Conservation (phyloP, 179 eudicot genomes). For the Spergularia azorica region DNA sequence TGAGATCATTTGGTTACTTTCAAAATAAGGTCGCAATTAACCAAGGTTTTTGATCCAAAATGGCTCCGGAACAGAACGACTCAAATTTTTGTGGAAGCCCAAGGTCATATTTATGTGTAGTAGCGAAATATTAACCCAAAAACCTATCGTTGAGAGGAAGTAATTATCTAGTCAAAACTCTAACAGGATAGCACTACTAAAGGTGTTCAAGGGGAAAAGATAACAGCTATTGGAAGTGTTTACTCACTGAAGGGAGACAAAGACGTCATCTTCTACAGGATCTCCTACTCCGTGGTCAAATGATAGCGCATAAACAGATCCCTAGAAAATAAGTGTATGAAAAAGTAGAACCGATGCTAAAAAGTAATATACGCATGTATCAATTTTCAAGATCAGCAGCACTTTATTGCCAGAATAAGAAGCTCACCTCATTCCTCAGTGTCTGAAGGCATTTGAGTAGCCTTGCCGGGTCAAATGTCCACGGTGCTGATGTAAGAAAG, state of each 20-base stretch:
- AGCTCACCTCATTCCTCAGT: constrained; percentile 63
- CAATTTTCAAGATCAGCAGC: neutral
- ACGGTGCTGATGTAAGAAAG: constrained; percentile 70
- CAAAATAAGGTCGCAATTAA: no score
- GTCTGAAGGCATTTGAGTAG: constrained; percentile 75
- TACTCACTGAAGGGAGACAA: constrained; percentile 77
- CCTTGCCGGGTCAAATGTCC: constrained; percentile 87
- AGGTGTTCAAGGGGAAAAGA: no score
- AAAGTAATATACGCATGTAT: neutral
- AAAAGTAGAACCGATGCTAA: constrained; percentile 3
- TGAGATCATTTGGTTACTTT: no score
- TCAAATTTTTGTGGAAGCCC: no score
- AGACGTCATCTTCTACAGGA: constrained; percentile 92
- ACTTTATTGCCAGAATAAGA: neutral
- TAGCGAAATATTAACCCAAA: constrained; percentile 1
- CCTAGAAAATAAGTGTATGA: constrained; percentile 42
- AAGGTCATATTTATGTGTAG: neutral
- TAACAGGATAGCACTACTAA: neutral
- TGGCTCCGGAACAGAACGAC: no score
- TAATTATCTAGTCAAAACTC: neutral
- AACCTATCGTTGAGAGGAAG: no score
- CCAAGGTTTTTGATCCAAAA: no score
- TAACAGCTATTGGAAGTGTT: constrained; percentile 4
- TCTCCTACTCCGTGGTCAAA: constrained; percentile 99
- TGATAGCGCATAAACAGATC: constrained; percentile 89